phyloP scores from a whole-genome alignment of 2,329 filamentous ascomycete genomes.

The Albophoma yamanashiensis region DNA sequence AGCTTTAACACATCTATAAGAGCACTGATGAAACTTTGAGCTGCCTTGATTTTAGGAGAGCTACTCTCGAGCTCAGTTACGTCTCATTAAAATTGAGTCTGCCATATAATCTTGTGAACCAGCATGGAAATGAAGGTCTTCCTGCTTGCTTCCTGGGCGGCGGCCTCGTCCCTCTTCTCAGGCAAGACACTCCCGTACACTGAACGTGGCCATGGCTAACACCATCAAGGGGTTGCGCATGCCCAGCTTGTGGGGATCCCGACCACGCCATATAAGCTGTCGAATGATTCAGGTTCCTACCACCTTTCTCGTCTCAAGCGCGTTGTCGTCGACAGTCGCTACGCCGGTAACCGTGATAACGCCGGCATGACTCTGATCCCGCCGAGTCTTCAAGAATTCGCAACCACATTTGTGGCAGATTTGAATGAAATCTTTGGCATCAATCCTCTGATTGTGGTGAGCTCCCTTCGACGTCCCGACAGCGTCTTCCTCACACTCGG shows the following conservation, averaged over 20 bases:
- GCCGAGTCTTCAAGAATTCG: conserved; percentile 36
- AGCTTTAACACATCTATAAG: background rate
- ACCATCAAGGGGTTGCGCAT: background rate
- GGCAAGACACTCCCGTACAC: background rate
- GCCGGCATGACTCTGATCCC: conserved; percentile 40
- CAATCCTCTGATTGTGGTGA: conserved; percentile 15
- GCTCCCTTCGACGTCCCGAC: conserved; percentile 2
- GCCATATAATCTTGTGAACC: background rate
- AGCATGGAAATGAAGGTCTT: background rate
- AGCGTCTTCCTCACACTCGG: conserved; percentile 36
- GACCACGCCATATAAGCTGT: conserved; percentile 16
- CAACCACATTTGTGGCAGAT: conserved; percentile 30
- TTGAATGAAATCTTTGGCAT: conserved; percentile 17
- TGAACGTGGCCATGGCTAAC: background rate
- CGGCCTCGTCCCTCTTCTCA: background rate
- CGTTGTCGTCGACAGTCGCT: conserved; percentile 33
- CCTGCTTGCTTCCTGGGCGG: background rate
- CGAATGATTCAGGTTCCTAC: conserved; percentile 13
- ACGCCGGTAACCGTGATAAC: conserved; percentile 27
- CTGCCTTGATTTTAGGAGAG: background rate
- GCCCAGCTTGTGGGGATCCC: conserved; percentile 17
- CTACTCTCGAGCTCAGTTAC: background rate
- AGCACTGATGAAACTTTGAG: background rate
- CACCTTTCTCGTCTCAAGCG: conserved; percentile 14
- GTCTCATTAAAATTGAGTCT: no score